These are phyloP conservation scores for Apophysomyces ossiformis DNA, from an alignment of 371 early-diverging fungal species.

Conservation along the genomic window DNA sequence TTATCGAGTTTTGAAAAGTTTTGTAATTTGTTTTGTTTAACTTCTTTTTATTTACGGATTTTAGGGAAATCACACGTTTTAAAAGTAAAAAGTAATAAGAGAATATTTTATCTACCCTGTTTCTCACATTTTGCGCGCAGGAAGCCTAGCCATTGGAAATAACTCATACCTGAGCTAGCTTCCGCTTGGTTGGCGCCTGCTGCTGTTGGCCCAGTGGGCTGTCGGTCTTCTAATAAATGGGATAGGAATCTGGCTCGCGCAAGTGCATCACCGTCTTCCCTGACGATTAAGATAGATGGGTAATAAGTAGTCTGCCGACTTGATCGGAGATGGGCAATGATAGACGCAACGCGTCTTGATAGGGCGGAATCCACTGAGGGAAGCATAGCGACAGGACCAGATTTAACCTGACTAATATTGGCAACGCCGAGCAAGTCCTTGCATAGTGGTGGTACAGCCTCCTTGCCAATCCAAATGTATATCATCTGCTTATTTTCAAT, in stretches of 20 bases:
- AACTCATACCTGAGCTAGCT: slow-evolving; percentile 73
- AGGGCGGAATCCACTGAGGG: slow-evolving; percentile 39
- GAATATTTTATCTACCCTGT: slow-evolving; percentile 17
- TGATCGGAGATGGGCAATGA: slow-evolving; percentile 24
- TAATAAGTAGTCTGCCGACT: slow-evolving; percentile 35
- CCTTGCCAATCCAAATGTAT: slow-evolving; percentile 80
- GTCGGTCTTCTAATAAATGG: slow-evolving; percentile 69
- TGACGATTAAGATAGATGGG: slow-evolving; percentile 59
- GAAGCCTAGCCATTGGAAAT: slow-evolving; percentile 74
- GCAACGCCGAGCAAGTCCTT: slow-evolving; percentile 58
- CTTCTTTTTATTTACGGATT: slow-evolving; percentile 1
- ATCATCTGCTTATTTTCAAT: slow-evolving; percentile 70
- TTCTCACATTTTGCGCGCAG: slow-evolving; percentile 38
- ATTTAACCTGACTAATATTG: slow-evolving; percentile 33
- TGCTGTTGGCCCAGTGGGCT: slow-evolving; percentile 38
- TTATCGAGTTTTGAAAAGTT: not conserved
- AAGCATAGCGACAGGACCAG: slow-evolving; percentile 35
- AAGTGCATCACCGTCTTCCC: slow-evolving; percentile 76
- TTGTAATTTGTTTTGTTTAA: not conserved
- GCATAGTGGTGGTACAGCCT: slow-evolving; percentile 64
- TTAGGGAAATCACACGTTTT: not conserved
- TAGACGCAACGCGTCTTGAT: slow-evolving; percentile 39
- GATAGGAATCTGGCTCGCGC: slow-evolving; percentile 65
- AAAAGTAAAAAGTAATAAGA: not conserved
- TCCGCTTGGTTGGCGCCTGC: slow-evolving; percentile 49